Base-by-base conservation (phyloP, 1,284 basidiomycete species). In the Tranzscheliella williamsii region DNA sequence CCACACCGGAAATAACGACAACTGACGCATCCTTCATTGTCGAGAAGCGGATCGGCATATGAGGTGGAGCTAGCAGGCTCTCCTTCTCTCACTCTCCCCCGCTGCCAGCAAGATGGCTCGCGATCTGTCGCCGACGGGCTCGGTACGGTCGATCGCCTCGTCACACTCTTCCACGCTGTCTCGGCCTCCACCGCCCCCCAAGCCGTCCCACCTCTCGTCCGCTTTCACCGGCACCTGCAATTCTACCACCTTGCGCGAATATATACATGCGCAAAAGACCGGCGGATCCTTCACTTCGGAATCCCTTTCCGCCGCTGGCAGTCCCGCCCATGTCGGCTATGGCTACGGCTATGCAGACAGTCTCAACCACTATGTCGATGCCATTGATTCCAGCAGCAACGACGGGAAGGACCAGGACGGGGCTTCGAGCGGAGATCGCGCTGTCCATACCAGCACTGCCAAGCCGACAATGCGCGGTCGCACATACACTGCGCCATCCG, bases 211-310 rank as follows among this genome's bases (percentile, higher is more conserved):
- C 44, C 60, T 70, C 27, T 66, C 66, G 0, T 58, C 54, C 5
- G 55, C 67, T 4, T 50, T 62, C 32, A 70, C 67, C 7, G 67
- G 67, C 27, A 70, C 67, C 9, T 63, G 67, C 50, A 60, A 64
- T 30, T 70, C 66, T 16, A 65, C 57, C n/a, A 56, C 67, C n/a
- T 47, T 70, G 3, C 53, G 51, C 7, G 46, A 57, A 26, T 70
- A 68, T 21, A 68, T 70, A 15, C 60, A 61, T 6, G 50, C 51
- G 2, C 67, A 70, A 20, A 54, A 42, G 16, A 70, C 65, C 6
- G 53, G 55, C 24, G 57, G 52, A 9, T 63, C 62, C 9, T 52
- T 60, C 35, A 48, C 55, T 24, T 43, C 46, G 0, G 47, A 47
- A 17, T 44, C 41, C 1, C 44, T n/a, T n/a, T 11, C 55, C 4